Evolutionary conservation across 345 rosid genomes (phyloP), one percentile per base, ranked within the genome.

Genomic region (Lepidium sativum): DNA sequence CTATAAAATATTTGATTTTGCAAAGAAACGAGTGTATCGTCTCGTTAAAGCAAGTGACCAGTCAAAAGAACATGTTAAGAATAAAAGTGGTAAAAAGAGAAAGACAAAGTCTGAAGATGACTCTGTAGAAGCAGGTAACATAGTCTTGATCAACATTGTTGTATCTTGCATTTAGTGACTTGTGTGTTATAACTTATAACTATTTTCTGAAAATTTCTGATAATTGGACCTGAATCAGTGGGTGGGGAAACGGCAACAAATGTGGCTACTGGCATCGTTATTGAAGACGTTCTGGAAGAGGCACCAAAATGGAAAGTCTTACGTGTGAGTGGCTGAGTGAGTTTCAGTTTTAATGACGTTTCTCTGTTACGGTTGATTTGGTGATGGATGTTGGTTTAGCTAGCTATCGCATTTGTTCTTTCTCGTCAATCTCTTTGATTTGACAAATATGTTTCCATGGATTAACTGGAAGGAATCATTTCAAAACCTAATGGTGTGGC

Each of bases 271-370:
- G 78, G 77, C 7, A 80, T 85, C 39, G 72, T 81, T 60, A 56
- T 90, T 50, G 89, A 85, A 67, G 88, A 90, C 83, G 78, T 80
- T 57, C 53, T 94, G 71, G 97, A 94, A 75, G 95, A 85, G 76
- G 81, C 99, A 54, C 97, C 99, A 9, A 88, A 94, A 80, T 94
- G 99, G n/a, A n/a, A n/a, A n/a, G n/a, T n/a, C n/a, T n/a, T n/a
- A n/a, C n/a, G n/a, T n/a, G n/a, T n/a, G n/a, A n/a, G n/a, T n/a
- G n/a, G n/a, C n/a, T n/a, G n/a, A n/a, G n/a, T n/a, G 97, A 86
- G 83, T 83, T 75, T 71, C 80, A 71, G 63, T 79, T 68, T 83
- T 71, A 74, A 58, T 64, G 70, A 68, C 48, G 21, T 44, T 47
- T 71, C 18, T 55, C 18, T 52, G 51, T 65, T 66, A 49, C 2